Evolutionary conservation across 805 yeast genomes (phyloP), one percentile per base, ranked within the genome.

Genomic region (Sporopachydermia quercuum): DNA sequence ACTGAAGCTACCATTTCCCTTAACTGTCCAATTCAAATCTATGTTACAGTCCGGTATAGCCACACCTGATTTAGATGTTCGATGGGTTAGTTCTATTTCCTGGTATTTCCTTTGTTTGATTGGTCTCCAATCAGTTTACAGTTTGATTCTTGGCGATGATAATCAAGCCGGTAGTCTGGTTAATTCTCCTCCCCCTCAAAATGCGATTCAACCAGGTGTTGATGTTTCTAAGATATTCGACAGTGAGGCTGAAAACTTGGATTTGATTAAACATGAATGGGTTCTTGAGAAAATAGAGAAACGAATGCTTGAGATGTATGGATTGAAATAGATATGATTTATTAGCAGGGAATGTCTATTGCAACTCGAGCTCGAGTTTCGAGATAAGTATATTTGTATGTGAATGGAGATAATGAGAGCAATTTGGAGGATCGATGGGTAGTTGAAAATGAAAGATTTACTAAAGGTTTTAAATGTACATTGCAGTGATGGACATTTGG

Each of bases 51-150:
- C 72, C 18, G 94, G 96, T 4, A 79, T 91, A 11, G 70, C 67
- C 42, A 86, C 97, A 1, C 68, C 78, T 1, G 93, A 89, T 50
- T 64, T 91, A 42, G 91, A 87, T 53, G 95, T 78, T 5, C 65
- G 94, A 18, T 91, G 94, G 75, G 97, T 91, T 14, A 78, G 91
- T 30, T 77, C 95, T 2, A 79, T 91, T 15, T 85, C 96, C 3
- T 91, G 97, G 97, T 91, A 89, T 56, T 83, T 91, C 56, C 81
- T 89, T 40, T 82, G 85, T 41, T 71, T 85, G 44, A 57, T 87
- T 39, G 97, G 97, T 18, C 67, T 91, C 44, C 72, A 74, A 47
- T 80, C 95, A 0, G 76, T 91, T 1, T 80, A 78, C 55, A 70
- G 81, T 33, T 66, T 89, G 40, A 46, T 86, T 4, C 68, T 84